Base-by-base conservation (phyloP, 257 asterid genomes). In the Gentiana straminea region DNA sequence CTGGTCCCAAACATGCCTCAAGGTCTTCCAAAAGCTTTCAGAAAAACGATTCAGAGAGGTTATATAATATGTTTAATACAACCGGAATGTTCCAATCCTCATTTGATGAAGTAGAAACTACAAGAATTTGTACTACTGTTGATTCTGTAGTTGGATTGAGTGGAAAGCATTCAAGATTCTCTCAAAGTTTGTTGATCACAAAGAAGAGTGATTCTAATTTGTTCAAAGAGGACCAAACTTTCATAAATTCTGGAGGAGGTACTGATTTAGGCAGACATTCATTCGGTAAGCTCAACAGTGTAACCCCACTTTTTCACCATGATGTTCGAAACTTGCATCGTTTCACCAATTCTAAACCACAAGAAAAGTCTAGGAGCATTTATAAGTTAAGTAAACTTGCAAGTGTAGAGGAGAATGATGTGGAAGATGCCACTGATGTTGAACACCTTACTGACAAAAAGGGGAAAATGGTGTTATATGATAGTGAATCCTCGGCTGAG, bases 401-500 rank as follows among this genome's bases (percentile, higher is more conserved):
- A 1, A 33, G 13, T 15, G 36, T 35, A 11, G 45, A 54, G 24
- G 57, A 33, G 62, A 3, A 9, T 1, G 8, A 33, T 48, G 57
- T 43, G 35, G 32, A 47, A 55, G 57, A 6, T 55, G 35, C 33
- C 15, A 49, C 11, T 55, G 57, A 39, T 64, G 48, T 55, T 5
- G 44, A 37, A 4, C 8, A 49, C 41, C 5, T 58, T 33, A 38
- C 11, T 41, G 51, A 35, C 24, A 36, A 45, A 6, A 52, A 37
- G 32, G 65, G 65, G 45, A 66, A 66, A 46, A 46, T 13, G 51
- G 65, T 57, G 43, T 13, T 3, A 33, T 45, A 58, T 9, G 76
- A 55, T 68, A 77, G 78, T 60, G 95, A 83, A 52, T 80, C 90
- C n/a, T 84, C 89, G 7, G 90, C 94, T 62, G 95, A 84, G 54